Evolutionary conservation across 352 stramenopile species (phyloP).

Genomic region (Phytophthora hibernalis): DNA sequence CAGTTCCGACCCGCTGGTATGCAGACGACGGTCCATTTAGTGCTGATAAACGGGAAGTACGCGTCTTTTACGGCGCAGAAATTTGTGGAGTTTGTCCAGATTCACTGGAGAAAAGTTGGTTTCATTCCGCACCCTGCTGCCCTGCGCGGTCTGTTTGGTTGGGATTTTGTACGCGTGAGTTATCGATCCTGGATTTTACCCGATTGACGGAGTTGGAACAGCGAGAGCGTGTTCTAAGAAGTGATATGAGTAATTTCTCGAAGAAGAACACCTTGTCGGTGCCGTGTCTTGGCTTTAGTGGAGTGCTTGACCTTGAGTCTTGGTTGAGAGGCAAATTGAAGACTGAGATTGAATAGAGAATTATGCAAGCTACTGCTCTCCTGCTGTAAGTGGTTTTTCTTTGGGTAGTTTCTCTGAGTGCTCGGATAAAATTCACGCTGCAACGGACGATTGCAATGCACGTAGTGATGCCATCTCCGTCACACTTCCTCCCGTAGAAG

Average conservation of each 20-base stretch:
- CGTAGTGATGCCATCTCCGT: too few relatives aligned
- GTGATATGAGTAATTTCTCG: slow-evolving; percentile 28
- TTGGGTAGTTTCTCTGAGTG: too few relatives aligned
- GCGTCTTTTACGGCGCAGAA: not conserved
- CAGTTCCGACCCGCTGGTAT: slow-evolving; percentile 5
- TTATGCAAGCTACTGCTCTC: too few relatives aligned
- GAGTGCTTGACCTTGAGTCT: too few relatives aligned
- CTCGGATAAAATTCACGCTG: too few relatives aligned
- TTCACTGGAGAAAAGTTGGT: slow-evolving; percentile 23
- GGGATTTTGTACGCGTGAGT: slow-evolving; percentile 22
- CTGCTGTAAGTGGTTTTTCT: too few relatives aligned
- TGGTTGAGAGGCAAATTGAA: too few relatives aligned
- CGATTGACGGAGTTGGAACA: slow-evolving; percentile 1
- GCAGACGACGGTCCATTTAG: slow-evolving; percentile 1
- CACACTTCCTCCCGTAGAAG: too few relatives aligned
- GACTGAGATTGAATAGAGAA: too few relatives aligned
- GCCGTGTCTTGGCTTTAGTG: too few relatives aligned
- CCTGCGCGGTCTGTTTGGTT: slow-evolving; percentile 12
- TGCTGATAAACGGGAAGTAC: slow-evolving; percentile 18
- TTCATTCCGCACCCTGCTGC: slow-evolving; percentile 34
- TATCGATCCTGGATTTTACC: too few relatives aligned
- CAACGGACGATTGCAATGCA: too few relatives aligned
- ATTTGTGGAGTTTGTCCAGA: slow-evolving; percentile 20
- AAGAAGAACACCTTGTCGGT: slow-evolving; percentile 20
- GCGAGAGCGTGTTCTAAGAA: not conserved